Evolutionary conservation across 768 basidiomycete genomes (phyloP), one percentile per base, ranked within the genome.

Genomic region (Lentinula guzmanii): DNA sequence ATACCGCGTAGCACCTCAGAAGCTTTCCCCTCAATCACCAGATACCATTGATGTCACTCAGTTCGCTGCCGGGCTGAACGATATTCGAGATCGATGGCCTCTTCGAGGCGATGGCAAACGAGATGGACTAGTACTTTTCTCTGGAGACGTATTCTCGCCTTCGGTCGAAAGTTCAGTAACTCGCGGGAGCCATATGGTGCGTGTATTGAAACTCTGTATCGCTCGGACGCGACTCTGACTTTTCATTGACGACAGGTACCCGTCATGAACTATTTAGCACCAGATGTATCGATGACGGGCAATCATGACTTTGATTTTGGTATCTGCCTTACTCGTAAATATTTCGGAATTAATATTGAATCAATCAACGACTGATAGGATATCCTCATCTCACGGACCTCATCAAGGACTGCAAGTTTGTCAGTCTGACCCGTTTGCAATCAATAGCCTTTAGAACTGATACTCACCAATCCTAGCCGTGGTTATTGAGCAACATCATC

Each of bases 251-350:
- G n/a, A 9, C 66, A 91, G 91, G 90, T 93, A 31, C 93, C 93
- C 2, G 83, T 95, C 33, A 83, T 95, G 76, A 95, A 95, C 67
- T 79, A 81, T 62, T 77, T 96, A 50, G 82, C 79, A n/a, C 81
- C 91, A 24, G 91, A 95, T 71, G 85, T 87, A 41, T 82, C 93
- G 6, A 76, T 93, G 62, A 85, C 90, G 60, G 93, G 93, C 4
- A 95, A 97, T 69, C 94, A 97, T 65, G 94, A 95, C 66, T 95
- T 95, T 71, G 94, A 95, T 72, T 92, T 90, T 65, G 90, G 90
- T 89, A 61, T 52, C 75, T 62, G 24, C 16, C 8, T 18, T 16
- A 7, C 10, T 34, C 28, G 41, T 16, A 2, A 13, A 39, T 13
- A 28, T 51, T 61, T 41, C 42, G 28, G 13, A 28, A 42, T 18